phyloP scores from a whole-genome alignment of 1,139 yeast genomes.

The Lodderomyces margitis region DNA sequence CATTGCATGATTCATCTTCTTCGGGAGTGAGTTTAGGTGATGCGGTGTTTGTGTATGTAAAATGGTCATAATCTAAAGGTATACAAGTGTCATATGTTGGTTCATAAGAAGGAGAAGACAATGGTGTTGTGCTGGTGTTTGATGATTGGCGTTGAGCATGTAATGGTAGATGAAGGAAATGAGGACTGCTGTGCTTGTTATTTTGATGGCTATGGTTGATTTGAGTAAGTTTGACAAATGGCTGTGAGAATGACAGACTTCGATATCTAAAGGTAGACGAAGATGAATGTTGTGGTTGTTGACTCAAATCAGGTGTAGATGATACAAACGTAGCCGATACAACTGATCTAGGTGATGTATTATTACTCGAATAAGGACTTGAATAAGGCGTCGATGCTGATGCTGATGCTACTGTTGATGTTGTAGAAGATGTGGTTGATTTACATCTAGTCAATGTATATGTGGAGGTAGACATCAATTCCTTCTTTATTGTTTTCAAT shows the following conservation, averaged over 20 bases:
- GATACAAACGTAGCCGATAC: not conserved
- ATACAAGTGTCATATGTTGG: not conserved
- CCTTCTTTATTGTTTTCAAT: slow-evolving; percentile 4
- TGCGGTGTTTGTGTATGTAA: not conserved
- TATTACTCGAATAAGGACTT: not conserved
- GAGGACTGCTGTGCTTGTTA: not conserved
- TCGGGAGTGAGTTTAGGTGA: not conserved
- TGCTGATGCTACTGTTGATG: not conserved
- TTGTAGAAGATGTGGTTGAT: not conserved
- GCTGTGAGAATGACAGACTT: not conserved
- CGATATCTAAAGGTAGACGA: not conserved
- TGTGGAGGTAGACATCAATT: slow-evolving; percentile 1
- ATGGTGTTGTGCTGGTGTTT: not conserved
- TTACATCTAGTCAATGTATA: not conserved
- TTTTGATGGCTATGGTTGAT: not conserved
- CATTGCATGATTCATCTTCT: not conserved
- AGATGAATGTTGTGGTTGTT: not conserved
- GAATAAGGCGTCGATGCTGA: not conserved
- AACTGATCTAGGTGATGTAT: slow-evolving; percentile 1
- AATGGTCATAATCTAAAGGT: slow-evolving; percentile 1
- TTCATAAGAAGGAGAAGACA: not conserved
- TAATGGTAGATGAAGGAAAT: slow-evolving; percentile 1
- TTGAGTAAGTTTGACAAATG: not conserved
- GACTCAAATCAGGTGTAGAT: not conserved
- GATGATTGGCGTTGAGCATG: too few relatives aligned